Evolutionary conservation across 2,329 filamentous ascomycete species (phyloP), one percentile per base, ranked within the genome.

Genomic region (Ophiostoma sp.): DNA sequence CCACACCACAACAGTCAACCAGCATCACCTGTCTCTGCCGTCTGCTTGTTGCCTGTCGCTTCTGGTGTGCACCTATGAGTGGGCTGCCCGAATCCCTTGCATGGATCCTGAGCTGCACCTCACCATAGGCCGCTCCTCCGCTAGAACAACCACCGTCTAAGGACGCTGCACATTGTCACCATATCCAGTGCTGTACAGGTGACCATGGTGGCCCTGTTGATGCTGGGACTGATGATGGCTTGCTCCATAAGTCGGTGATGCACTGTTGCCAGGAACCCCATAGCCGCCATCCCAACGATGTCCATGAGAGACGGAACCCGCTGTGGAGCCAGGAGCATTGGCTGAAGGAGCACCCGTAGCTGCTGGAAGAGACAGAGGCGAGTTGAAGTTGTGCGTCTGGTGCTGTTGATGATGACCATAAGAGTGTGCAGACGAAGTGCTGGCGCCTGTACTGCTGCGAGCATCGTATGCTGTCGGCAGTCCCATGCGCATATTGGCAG

Each of bases 381-480:
- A 76, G 71, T 75, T 75, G 71, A 75, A 75, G 63, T 50, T 75
- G n/a, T 75, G 74, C 6, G 59, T 33, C 61, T 73, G 74, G 36
- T 74, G 74, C 31, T 77, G 86, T 84, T 73, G 74, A 57, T 73
- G 72, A 31, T 74, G 73, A 1, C 66, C 64, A 66, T 75, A 75
- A 0, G 73, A 61, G 55, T 75, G 74, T 12, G 69, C 52, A 31
- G 71, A 33, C 4, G 70, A 25, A 1, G 69, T 50, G 55, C 48
- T 39, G 19, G 50, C 66, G 9, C 25, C 63, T 2, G 48, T 33
- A 12, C 70, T 69, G 42, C 69, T 55, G n/a, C 80, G 76, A 1
- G 76, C 75, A 70, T 81, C 80, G 73, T 81, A 81, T 75, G 86
- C 86, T 1, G 52, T 52, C 2, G 83, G 78, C 0, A 82, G 79